Evolutionary conservation across 2,329 filamentous ascomycete genomes (phyloP), one percentile per base, ranked within the genome.

Genomic region (Talaromyces sp.): DNA sequence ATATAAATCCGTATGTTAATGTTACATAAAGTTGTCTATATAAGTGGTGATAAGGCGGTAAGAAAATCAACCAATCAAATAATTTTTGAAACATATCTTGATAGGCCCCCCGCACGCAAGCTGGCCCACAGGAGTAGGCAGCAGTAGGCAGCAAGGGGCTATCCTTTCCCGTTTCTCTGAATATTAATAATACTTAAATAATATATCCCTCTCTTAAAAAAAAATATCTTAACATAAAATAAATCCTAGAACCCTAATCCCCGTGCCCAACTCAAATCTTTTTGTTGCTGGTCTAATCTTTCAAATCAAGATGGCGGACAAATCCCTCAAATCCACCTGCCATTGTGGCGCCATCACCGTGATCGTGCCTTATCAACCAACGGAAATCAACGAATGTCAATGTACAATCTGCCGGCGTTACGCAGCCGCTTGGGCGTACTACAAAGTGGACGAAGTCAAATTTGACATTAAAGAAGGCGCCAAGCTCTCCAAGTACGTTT

Each of bases 341-440:
- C 53, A 60, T 53, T 60, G 58, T 27, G 58, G 58, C 19, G 54
- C 53, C 31, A 26, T 60, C 24, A 60, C 58, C 17, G 43, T 60
- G 19, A 50, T 49, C 26, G 24, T 43, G 31, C 58, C 58, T 53
- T 29, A 21, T 21, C 41, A 14, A 24, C 58, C 58, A 29, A 14
- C 27, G n/a, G 53, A 60, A 46, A 60, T 60, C 58, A 60, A 60
- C 24, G 53, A 56, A 43, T 60, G 58, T 32, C 58, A 60, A 35
- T 60, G 58, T 31, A 60, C 58, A 32, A 56, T 60, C 26, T 60
- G 58, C 17, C 43, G 58, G 17, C 58, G 58, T 32, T 60, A 56
- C 43, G 58, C 53, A 21, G 58, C 58, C 13, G 58, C 58, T 46
- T 60, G 58, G 58, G 58, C 13, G 10, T 60, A 60, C 58, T 60